Evolutionary conservation across 345 rosid genomes (phyloP).

Genomic region (Ailanthus altissimus): DNA sequence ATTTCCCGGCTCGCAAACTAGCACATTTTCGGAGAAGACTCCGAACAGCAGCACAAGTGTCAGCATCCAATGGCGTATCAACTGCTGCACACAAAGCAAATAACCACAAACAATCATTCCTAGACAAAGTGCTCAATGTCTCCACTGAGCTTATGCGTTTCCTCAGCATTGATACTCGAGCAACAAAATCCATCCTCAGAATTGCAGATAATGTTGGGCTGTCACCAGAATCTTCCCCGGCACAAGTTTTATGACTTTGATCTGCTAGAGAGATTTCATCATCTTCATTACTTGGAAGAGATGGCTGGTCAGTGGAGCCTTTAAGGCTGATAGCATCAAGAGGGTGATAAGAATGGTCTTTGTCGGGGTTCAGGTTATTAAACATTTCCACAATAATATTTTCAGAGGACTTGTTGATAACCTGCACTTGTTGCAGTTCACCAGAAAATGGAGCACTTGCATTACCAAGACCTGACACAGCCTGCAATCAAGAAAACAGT

Average conservation of each 20-base stretch:
- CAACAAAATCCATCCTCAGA: slow-evolving; percentile 65
- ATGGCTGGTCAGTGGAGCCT: neutral
- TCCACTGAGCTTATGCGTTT: slow-evolving; percentile 58
- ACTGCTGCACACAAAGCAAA: slow-evolving; percentile 76
- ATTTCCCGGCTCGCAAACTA: slow-evolving; percentile 58
- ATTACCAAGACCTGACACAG: slow-evolving; percentile 35
- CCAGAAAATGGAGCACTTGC: slow-evolving; percentile 22
- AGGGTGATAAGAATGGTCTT: neutral
- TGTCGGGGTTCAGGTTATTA: slow-evolving; percentile 27
- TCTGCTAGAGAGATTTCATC: neutral
- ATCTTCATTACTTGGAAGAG: slow-evolving; percentile 6
- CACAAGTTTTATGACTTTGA: slow-evolving; percentile 14
- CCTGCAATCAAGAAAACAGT: slow-evolving; percentile 38
- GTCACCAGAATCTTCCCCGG: slow-evolving; percentile 24
- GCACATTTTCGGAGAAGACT: slow-evolving; percentile 79
- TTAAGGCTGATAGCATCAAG: neutral
- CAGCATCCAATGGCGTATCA: slow-evolving; percentile 71
- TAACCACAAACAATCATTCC: slow-evolving; percentile 64
- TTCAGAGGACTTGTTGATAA: slow-evolving; percentile 26
- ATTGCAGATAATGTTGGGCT: slow-evolving; percentile 52
- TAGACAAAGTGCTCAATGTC: slow-evolving; percentile 36
- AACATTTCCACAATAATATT: slow-evolving; percentile 30
- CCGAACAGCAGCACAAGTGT: slow-evolving; percentile 66
- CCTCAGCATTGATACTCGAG: slow-evolving; percentile 63
- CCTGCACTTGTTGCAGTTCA: slow-evolving; percentile 10